These are phyloP conservation scores for Colletotrichum euphorbiae DNA, from an alignment of 2,329 filamentous ascomycete genomes.

Conservation along the genomic window DNA sequence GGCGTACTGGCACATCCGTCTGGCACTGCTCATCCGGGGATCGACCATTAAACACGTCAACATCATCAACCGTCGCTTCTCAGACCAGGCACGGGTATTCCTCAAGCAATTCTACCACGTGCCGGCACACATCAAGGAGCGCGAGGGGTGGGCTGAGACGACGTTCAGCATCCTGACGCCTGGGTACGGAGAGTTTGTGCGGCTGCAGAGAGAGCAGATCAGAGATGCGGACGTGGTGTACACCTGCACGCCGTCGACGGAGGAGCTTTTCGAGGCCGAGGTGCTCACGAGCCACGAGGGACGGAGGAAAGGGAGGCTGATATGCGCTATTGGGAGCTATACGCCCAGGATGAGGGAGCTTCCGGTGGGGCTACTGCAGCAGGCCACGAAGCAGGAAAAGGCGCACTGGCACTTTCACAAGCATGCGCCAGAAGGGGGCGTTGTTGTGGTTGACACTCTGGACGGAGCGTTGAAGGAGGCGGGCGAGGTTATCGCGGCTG, in stretches of 20 bases:
- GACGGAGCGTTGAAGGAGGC: conserved; percentile 85
- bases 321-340: conserved; percentile 78
- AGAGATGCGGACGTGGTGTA: conserved; percentile 83
- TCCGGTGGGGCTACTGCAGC: conserved; percentile 78
- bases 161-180: conserved; percentile 79
- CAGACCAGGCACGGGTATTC: conserved; percentile 64
- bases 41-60: conserved; percentile 81
- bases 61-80: conserved; percentile 82
- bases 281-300: conserved; percentile 80
- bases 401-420: conserved; percentile 73
- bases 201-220: conserved; percentile 78
- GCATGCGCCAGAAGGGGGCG: conserved; percentile 72
- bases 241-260: conserved; percentile 83
- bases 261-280: conserved; percentile 78
- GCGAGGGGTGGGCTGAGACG: conserved; percentile 72
- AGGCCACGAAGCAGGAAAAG: conserved; percentile 64
- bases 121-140: conserved; percentile 56
- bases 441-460: conserved; percentile 79
- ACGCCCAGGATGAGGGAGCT: conserved; percentile 84
- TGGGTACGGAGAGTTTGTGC: conserved; percentile 73
- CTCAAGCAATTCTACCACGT: conserved; percentile 62
- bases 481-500: conserved; percentile 86
- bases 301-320: conserved; percentile 75
- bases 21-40: conserved; percentile 80
- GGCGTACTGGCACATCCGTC: conserved; percentile 93